Percentiles rank a stretch among this genome's conserved stretches.
Conservation (phyloP, 306 rosid species). For the barrel medic (Medicago truncatula) region DNA sequence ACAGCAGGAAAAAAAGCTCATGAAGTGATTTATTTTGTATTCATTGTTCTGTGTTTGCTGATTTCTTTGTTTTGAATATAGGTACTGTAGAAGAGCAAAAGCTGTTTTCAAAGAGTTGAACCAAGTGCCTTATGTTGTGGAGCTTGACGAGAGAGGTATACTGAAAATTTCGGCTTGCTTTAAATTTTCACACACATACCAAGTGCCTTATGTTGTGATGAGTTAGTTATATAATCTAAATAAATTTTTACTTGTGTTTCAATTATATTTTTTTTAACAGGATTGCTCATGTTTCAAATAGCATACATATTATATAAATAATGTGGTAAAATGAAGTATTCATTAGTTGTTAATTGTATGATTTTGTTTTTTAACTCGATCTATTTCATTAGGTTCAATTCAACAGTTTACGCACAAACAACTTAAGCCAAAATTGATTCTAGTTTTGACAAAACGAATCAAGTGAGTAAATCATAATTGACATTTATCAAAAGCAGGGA, state of each 20-base stretch:
- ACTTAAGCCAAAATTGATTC: conserved; percentile 11
- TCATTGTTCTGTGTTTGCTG: conserved; percentile 5
- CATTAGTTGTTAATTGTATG: neutral
- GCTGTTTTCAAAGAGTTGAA: conserved; percentile 80
- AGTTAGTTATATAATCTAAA: neutral
- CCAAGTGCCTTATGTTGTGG: conserved; percentile 78
- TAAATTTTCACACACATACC: neutral
- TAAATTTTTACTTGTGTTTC: neutral
- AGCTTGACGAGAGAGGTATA: conserved; percentile 91
- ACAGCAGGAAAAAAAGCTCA: neutral
- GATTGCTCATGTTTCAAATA: neutral
- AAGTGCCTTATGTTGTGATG: too few relatives aligned
- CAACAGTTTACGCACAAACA: neutral
- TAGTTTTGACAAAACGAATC: conserved; percentile 22
- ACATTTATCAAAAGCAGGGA: conserved; percentile 26
- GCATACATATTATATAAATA: neutral
- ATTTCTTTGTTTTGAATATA: conserved; percentile 48
- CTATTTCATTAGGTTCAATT: neutral
- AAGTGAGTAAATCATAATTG: conserved; percentile 15
- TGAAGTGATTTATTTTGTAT: neutral
- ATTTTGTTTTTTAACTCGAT: neutral
- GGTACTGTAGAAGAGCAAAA: conserved; percentile 89
- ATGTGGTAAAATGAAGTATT: conserved; percentile 1
- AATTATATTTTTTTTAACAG: neutral
- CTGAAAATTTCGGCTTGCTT: conserved; percentile 27